Evolutionary conservation across 139 green algal species (phyloP).

Genomic region (Tetradesmus obliquus): DNA sequence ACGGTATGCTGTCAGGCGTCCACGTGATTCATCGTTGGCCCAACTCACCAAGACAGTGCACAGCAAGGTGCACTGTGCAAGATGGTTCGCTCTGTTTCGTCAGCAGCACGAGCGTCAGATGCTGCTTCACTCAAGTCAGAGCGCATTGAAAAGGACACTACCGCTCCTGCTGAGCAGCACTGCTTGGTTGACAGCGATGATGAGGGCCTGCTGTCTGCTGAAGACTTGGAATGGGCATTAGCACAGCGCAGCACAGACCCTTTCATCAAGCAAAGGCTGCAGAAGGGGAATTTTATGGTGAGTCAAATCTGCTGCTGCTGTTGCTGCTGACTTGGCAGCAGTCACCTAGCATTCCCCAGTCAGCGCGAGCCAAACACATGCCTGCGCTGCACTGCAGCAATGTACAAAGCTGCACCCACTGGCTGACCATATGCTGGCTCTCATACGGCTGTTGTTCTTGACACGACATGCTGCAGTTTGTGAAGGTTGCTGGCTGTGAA

Average conservation of each 20-base stretch:
- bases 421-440: neutral
- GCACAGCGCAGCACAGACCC: slow-evolving; percentile 15
- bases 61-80: neutral
- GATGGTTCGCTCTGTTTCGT: neutral
- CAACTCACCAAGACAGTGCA: no score
- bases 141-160: neutral
- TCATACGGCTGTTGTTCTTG: neutral
- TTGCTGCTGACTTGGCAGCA: neutral
- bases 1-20: neutral
- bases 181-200: slow-evolving; percentile 4
- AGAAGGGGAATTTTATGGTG: neutral
- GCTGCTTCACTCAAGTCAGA: neutral
- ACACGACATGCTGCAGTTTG: neutral
- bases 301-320: neutral
- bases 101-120: neutral
- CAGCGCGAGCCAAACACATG: neutral
- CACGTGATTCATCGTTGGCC: no score
- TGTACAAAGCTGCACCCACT: neutral
- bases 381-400: neutral
- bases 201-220: neutral
- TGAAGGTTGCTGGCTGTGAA: slow-evolving; percentile 7
- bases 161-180: neutral
- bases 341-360: no score
- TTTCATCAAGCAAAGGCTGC: neutral
- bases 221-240: neutral